A percentile compares a stretch with the other conserved stretches of the same genome.
These are phyloP conservation scores for Pezicula rhizophila DNA, from an alignment of 2,329 filamentous ascomycete genomes.

Conservation along the genomic window DNA sequence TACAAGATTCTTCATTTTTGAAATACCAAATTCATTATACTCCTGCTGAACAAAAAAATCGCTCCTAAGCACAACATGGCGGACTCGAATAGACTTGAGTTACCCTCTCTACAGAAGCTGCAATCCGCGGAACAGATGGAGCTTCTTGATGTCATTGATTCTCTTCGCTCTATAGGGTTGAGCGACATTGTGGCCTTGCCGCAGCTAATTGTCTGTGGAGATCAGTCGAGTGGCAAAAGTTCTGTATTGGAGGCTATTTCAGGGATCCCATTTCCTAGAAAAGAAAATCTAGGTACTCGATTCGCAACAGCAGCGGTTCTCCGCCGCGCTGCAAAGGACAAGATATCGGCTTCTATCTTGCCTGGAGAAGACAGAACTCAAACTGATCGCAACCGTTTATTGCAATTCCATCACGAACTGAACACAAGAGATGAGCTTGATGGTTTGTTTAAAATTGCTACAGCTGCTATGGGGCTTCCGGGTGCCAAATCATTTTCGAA, in stretches of 20 bases:
- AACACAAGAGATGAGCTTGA: conserved; percentile 12
- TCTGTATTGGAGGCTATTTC: conserved; percentile 30
- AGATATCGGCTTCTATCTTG: conserved; percentile 9
- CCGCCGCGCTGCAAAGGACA: conserved; percentile 4
- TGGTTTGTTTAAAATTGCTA: conserved; percentile 14
- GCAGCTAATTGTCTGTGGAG: conserved; percentile 29
- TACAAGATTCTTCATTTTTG: no score
- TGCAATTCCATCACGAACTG: conserved; percentile 11
- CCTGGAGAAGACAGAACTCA: conserved; percentile 5
- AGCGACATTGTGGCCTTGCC: conserved; percentile 8
- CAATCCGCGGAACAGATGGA: conserved; percentile 42
- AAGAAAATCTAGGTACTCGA: conserved; percentile 34
- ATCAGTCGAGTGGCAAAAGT: conserved; percentile 33
- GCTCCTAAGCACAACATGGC: no score
- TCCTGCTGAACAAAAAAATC: no score
- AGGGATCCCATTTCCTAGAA: conserved; percentile 32
- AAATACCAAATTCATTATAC: no score
- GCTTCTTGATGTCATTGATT: conserved; percentile 50
- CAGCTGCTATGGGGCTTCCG: conserved; percentile 10
- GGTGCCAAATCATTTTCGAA: conserved; percentile 20
- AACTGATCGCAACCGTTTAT: conserved; percentile 7
- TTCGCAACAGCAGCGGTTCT: conserved; percentile 40
- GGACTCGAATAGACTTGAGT: background rate
- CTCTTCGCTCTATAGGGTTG: conserved; percentile 33
- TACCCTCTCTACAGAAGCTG: conserved; percentile 11